Base-by-base conservation (phyloP, 148 eudicot genomes). In the Spergularia bocconei region DNA sequence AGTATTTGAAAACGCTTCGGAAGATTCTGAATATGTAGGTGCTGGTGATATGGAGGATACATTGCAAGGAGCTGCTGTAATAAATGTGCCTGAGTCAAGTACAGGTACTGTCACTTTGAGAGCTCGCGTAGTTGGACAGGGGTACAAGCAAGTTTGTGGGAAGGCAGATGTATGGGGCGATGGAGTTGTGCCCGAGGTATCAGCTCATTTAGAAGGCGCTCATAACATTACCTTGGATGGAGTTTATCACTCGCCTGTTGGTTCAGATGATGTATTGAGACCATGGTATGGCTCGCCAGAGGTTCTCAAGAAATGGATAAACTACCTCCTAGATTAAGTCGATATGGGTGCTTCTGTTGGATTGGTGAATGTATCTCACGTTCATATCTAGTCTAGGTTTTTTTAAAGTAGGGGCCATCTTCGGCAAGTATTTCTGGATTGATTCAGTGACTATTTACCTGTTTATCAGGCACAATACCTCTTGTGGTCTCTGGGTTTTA, bases 91-190 rank as follows among this genome's bases (percentile, higher is more conserved):
- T 69, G 67, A 79, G 51, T 48, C 89, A 56, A 72, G 78, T 47
- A 66, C 85, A 60, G 51, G 71, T 74, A 73, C 79, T 47, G 66
- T 86, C 51, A 89, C 96, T 3, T 85, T 95, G 21, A 91, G 84
- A 67, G 84, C 96, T 38, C 92, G 97, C 3, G 82, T 95, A 63
- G 75, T 95, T 68, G 99, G 99, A 76, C 99, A 95, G 70, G 97
- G 97, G 19, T 95, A 95, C 81, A 95, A 95, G 82, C 99, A 95
- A 93, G 99, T 95, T 41, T 91, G 98, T 81, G 98, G 98, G 63
- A 83, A 83, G 75, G 97, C 95, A 39, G 92, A 90, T 67, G 97
- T 92, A 53, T 95, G 99, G 99, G 99, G 99, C 12, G 99, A 95
- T 73, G 99, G 99, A 19, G 97, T 95, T 57, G 99, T 95, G 68